Percentiles rank a stretch among this genome's conserved stretches.
phyloP scores from a whole-genome alignment of 257 asterid species.

The Penstemon eatonii region DNA sequence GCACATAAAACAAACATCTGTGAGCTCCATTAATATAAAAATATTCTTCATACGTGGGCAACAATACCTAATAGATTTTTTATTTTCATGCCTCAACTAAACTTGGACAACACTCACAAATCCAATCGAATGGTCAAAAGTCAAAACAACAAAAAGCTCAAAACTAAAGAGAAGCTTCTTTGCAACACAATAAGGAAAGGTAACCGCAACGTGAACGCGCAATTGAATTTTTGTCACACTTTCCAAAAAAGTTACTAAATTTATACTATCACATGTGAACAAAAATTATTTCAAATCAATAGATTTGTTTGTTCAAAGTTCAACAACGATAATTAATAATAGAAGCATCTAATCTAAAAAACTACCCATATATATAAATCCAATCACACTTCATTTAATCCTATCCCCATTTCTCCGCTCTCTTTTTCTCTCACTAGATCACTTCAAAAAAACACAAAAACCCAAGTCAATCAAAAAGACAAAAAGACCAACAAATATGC shows the following conservation, averaged over 20 bases:
- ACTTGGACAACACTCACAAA: conserved; percentile 18
- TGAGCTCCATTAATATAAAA: not conserved
- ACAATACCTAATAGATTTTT: not conserved
- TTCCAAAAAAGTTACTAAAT: conserved; percentile 8
- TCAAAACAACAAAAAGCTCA: not conserved
- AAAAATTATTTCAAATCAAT: conserved; percentile 20
- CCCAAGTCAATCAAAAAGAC: not conserved
- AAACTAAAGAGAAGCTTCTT: conserved; percentile 23
- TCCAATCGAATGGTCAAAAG: not conserved
- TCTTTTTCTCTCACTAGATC: conserved; percentile 17
- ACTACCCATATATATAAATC: conserved; percentile 27
- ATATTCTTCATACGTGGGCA: conserved; percentile 28
- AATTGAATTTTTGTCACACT: conserved; percentile 14
- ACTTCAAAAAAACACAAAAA: not conserved
- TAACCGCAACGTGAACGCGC: not conserved
- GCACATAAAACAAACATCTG: too few species aligned
- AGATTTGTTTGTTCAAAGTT: conserved; percentile 31
- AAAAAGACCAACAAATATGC: conserved; percentile 27
- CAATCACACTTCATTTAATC: conserved; percentile 20
- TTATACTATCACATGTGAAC: conserved; percentile 8
- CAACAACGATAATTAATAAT: conserved; percentile 22
- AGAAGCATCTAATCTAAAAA: conserved; percentile 17
- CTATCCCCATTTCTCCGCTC: conserved; percentile 12
- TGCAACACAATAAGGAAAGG: not conserved
- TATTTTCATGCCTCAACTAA: not conserved